Base-by-base conservation (phyloP, 2,329 filamentous ascomycete genomes). In the Xylariales sp. region DNA sequence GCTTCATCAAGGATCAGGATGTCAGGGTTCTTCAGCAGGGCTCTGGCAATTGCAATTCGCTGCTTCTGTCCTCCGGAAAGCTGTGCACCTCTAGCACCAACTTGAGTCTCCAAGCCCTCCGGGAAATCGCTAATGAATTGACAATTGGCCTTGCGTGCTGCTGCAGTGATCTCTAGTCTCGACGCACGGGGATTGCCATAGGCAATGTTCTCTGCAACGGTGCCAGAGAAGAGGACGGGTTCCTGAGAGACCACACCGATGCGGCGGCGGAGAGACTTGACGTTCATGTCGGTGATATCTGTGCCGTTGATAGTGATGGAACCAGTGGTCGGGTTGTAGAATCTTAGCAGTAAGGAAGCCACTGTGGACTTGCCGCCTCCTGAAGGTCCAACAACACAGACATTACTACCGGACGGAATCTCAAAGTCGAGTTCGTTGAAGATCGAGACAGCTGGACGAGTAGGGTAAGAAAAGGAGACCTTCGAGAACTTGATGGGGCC, bases 311-410 rank as follows among this genome's bases (percentile, higher is more conserved):
- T 93, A 21, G 76, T 78, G 48, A 98, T 89, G 3, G 71, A 73
- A 11, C 93, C 93, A 3, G 73, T 64, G 0, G 78, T 90, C 3
- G 90, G 88, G 33, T 83, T 82, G 61, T 98, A 98, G 66, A 98
- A 98, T 31, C 93, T 80, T 34, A 97, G 72, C 5, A 98, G 69
- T 18, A 98, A 70, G n/a, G 88, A 88, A 3, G 88, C 89, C 24
- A 98, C 93, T 0, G 93, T 98, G 2, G 88, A 95, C 66, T 98
- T 98, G 46, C 93, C 93, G 46, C 93, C 93, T 46, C 93, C 93
- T 15, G 89, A 96, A 3, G 93, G 91, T 1, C 93, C 93, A 39
- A 98, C 94, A 50, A 98, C 91, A 40, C 91, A 95, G 18, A 98
- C 88, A 57, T 97, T 97, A 48, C 82, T 90, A 21, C 93, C 93